Percentiles rank a stretch among this genome's conserved stretches.
Conservation (phyloP, 164 flowering plant species). For the Magnolia officinalis region DNA sequence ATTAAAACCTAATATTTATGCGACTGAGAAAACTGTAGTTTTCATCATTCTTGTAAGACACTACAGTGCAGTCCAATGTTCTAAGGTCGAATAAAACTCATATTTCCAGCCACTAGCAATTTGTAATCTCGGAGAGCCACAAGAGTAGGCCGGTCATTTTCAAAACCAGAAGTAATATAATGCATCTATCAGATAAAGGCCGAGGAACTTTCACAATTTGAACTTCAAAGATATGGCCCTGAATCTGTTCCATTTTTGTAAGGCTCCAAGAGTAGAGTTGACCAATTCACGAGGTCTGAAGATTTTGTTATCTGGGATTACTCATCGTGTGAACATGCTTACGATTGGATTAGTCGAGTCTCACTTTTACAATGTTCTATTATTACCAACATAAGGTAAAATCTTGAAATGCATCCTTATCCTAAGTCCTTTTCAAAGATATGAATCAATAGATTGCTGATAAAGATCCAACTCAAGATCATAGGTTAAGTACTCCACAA, state of each 20-base stretch:
- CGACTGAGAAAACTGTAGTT: not conserved
- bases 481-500: constrained; percentile 44
- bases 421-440: constrained; percentile 65
- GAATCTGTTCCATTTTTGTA: constrained; percentile 41
- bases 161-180: not conserved
- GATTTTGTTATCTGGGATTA: constrained; percentile 33
- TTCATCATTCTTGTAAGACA: not conserved
- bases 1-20: not conserved
- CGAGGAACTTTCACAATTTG: not conserved
- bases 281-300: constrained; percentile 87
- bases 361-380: constrained; percentile 47
- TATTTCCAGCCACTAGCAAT: not conserved
- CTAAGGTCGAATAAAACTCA: not conserved
- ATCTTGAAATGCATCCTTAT: constrained; percentile 59
- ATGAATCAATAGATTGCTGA: constrained; percentile 47
- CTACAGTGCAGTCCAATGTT: not conserved
- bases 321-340: constrained; percentile 44
- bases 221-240: not conserved
- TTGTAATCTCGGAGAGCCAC: not conserved
- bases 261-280: constrained; percentile 60
- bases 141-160: not conserved
- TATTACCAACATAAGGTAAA: constrained; percentile 36
- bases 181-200: not conserved
- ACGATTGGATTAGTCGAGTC: constrained; percentile 33
- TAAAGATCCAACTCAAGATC: constrained; percentile 45